These are phyloP conservation scores for Penicillium crystallinum DNA, from an alignment of 495 filamentous ascomycete species.

Conservation along the genomic window DNA sequence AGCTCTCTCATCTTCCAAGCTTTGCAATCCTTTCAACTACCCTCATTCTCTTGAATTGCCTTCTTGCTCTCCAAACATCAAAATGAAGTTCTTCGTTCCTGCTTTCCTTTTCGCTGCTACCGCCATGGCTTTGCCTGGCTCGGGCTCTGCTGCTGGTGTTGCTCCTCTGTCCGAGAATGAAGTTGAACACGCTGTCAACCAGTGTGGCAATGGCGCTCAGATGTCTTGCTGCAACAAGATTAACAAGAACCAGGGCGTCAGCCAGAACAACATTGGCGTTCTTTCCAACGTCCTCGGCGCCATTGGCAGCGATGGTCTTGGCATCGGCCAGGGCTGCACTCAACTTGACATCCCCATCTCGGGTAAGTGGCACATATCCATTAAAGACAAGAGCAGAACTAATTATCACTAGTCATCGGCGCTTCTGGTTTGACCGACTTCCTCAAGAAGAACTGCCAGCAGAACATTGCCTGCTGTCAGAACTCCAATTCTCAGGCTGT, in stretches of 20 bases:
- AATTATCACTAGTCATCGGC: conserved; percentile 9
- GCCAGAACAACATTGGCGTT: conserved; percentile 18
- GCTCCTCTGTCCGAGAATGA: not conserved
- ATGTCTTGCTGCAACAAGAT: conserved; percentile 40
- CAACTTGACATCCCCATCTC: conserved; percentile 17
- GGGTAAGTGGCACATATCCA: conserved; percentile 8
- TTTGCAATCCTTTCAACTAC: not conserved
- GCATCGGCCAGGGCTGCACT: conserved; percentile 24
- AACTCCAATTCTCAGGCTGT: conserved; percentile 26
- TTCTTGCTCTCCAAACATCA: conserved; percentile 14
- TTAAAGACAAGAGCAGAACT: not conserved
- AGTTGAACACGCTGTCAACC: conserved; percentile 20
- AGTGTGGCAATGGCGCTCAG: conserved; percentile 38
- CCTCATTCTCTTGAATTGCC: conserved; percentile 1
- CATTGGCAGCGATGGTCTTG: conserved; percentile 22
- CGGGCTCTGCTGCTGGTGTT: conserved; percentile 1
- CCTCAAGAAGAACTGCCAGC: conserved; percentile 42
- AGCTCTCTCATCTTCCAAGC: conserved; percentile 2
- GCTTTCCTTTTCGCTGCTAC: conserved; percentile 28
- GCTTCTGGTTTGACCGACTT: conserved; percentile 33
- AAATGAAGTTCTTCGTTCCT: conserved; percentile 35
- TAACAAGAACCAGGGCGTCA: conserved; percentile 28
- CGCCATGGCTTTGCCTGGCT: conserved; percentile 23
- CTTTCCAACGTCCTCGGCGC: conserved; percentile 20
- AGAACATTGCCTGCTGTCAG: conserved; percentile 47